Base-by-base conservation (phyloP, 2,329 filamentous ascomycete genomes). In the Aspergillus texensis region DNA sequence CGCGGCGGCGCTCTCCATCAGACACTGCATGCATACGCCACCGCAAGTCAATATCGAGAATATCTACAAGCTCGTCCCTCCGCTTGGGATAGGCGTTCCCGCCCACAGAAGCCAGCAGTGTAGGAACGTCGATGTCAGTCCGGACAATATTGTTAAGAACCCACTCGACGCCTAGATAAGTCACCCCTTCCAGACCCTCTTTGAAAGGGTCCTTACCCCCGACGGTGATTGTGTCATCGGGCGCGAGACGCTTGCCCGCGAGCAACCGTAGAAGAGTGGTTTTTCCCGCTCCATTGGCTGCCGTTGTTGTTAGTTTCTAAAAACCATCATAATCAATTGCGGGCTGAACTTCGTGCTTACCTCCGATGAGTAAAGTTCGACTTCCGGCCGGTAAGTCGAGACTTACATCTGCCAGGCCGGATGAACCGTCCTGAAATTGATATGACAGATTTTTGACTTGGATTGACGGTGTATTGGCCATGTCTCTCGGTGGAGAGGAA, bases 1-100 rank as follows among this genome's bases (percentile, higher is more conserved):
- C 95, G 21, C 95, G 86, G 19, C 95, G 85, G 19, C 95, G 83
- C 82, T 99, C 95, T 58, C 95, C 95, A 74, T 99, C 95, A 1
- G 89, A 93, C 6, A 99, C 94, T 54, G 94, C 92, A 77, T 97
- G 94, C 91, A 99, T 95, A 72, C 94, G 91, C 95, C 95, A 99
- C 64, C 84, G 82, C 16, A 92, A 84, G 81, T 99, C 95, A 68
- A 99, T 93, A 77, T 99, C 95, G 41, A 99, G 86, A 66, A 99
- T 94, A 1, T 80, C 78, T 34, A 98, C 88, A 45, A 99, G 85
- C 83, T 97, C 92, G 76, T 98, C 94, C 30, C 94, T 86, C 0
- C 95, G 89, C 21, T 86, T 89, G 0, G 91, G 87, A 78, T 91
- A 99, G 70, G 88, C 86, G 77, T 96, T 87, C 14, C 95, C 95